phyloP scores from a whole-genome alignment of 495 filamentous ascomycete genomes.

The Glarea lozoyensis region DNA sequence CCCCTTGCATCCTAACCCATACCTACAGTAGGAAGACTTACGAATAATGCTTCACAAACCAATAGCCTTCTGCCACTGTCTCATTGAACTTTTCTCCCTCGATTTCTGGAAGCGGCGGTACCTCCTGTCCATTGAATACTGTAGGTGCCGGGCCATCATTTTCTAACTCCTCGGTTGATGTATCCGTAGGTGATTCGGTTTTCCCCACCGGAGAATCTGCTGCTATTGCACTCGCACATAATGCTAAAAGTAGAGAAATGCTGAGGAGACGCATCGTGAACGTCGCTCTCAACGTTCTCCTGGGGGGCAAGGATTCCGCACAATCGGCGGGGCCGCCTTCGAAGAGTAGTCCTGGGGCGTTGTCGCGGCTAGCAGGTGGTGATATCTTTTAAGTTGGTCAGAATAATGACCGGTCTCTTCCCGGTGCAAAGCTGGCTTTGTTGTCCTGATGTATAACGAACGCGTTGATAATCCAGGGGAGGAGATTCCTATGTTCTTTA shows the following conservation, averaged over 20 bases:
- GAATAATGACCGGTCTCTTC: no score
- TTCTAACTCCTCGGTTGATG: conserved; percentile 11
- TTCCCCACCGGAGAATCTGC: conserved; percentile 7
- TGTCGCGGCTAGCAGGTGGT: no score
- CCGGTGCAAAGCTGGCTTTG: no score
- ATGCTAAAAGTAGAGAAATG: conserved; percentile 13
- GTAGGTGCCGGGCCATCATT: conserved; percentile 33
- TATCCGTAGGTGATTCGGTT: background rate
- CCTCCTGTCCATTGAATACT: conserved; percentile 70
- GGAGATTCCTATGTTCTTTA: no score
- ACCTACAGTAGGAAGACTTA: conserved; percentile 26
- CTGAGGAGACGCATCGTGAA: conserved; percentile 20
- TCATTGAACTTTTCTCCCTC: conserved; percentile 45
- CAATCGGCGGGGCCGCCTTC: conserved; percentile 15
- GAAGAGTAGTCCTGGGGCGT: no score
- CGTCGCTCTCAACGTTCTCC: conserved; percentile 8
- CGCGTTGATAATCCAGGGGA: no score
- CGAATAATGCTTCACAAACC: conserved; percentile 72
- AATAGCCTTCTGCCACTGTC: conserved; percentile 53
- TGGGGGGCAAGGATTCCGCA: conserved; percentile 11
- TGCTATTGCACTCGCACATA: conserved; percentile 13
- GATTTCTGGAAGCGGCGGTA: conserved; percentile 62
- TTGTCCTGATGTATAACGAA: no score
- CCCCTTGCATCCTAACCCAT: no score
- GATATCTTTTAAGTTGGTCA: no score